Percentiles rank a stretch among this genome's conserved stretches.
Evolutionary conservation across 208 protist species (phyloP).

Genomic region (Trypanosoma conorhini): DNA sequence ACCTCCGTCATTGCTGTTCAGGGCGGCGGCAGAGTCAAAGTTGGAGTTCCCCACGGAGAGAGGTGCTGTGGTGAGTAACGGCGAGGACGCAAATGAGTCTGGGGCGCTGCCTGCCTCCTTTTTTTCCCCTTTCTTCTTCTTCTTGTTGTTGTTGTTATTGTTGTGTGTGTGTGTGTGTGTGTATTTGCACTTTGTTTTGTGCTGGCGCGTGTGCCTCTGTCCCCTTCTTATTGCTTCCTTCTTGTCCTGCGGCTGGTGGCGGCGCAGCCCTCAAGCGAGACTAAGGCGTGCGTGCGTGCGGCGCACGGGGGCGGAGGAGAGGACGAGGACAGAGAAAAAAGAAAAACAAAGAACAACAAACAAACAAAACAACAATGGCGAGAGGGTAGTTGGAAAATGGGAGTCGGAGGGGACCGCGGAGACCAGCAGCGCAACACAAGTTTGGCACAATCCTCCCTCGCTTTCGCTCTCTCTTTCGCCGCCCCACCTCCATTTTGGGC

Average conservation of each 20-base stretch:
- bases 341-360: no score
- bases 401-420: neutral
- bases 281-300: neutral
- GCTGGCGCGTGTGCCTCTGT: neutral
- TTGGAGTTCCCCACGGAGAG: neutral
- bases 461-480: neutral
- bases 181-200: no score
- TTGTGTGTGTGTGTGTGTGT: no score
- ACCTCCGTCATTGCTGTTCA: conserved; percentile 84
- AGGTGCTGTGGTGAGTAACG: neutral
- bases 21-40: neutral
- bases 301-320: neutral
- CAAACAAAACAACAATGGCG: no score
- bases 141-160: conserved; percentile 16
- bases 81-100: conserved; percentile 17
- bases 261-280: neutral
- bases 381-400: no score
- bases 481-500: neutral
- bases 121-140: conserved; percentile 8
- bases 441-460: neutral
- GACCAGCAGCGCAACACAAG: neutral
- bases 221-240: neutral
- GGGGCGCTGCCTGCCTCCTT: conserved; percentile 16
- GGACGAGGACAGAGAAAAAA: neutral
- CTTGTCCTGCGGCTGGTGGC: neutral